Percentiles rank a stretch among this genome's conserved stretches.
Evolutionary conservation across 768 basidiomycete species (phyloP).

Genomic region (Pleurotus sapidus): DNA sequence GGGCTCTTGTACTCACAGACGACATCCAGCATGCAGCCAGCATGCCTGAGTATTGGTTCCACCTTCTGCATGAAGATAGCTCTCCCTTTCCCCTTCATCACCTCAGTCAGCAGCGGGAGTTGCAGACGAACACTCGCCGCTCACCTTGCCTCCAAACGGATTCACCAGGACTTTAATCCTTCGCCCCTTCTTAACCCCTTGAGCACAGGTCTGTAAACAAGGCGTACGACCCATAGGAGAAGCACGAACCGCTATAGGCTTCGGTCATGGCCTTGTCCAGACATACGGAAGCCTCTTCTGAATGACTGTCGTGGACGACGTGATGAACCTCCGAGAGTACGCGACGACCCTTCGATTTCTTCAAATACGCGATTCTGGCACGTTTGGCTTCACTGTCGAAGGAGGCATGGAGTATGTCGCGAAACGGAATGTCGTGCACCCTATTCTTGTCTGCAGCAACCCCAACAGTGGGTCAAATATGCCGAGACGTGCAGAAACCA

Average conservation of each 20-base stretch:
- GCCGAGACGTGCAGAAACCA: too few species aligned
- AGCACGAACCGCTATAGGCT: slow-evolving; percentile 58
- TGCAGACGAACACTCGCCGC: neutral
- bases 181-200: slow-evolving; percentile 54
- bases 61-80: slow-evolving; percentile 53
- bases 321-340: neutral
- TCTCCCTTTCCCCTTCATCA: slow-evolving; percentile 56
- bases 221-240: neutral
- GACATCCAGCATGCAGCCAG: slow-evolving; percentile 60
- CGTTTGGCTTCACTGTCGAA: neutral
- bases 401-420: slow-evolving; percentile 1
- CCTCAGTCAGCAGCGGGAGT: slow-evolving; percentile 4
- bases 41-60: slow-evolving; percentile 70
- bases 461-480: neutral
- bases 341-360: neutral
- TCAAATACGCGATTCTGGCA: slow-evolving; percentile 1
- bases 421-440: slow-evolving; percentile 11
- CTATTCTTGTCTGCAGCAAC: neutral
- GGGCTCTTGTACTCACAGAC: slow-evolving; percentile 43
- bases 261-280: slow-evolving; percentile 34
- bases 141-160: slow-evolving; percentile 74
- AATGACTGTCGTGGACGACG: neutral
- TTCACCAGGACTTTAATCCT: slow-evolving; percentile 73
- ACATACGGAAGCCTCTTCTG: neutral
- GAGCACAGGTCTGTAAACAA: slow-evolving; percentile 14